Evolutionary conservation across 768 basidiomycete genomes (phyloP), one percentile per base, ranked within the genome.

Genomic region (Coprinopsis marcescibilis): DNA sequence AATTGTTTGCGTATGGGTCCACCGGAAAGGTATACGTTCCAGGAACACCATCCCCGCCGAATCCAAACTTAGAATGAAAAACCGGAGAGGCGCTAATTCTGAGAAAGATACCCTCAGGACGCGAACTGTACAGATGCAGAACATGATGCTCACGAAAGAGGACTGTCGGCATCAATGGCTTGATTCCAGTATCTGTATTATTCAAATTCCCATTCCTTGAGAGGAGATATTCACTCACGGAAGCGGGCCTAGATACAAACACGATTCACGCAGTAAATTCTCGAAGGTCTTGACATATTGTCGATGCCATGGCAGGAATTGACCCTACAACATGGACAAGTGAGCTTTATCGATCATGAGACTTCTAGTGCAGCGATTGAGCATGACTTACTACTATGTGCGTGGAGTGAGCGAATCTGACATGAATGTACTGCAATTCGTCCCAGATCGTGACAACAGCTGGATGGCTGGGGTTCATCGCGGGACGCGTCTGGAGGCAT

Each of bases 261-360:
- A 62, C 42, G 59, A 56, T 1, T 56, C 49, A n/a, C 59, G 46
- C 14, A 62, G 48, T 1, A 52, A 50, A 30, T 53, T 50, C 24
- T 59, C 56, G 37, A 57, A 62, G 12, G 55, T 35, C 11, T 51
- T 54, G 2, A 50, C 52, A 43, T 54, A 55, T 38, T 54, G 56
- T 10, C 59, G 50, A 32, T 62, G 61, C 59, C 59, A 62, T 4
- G 61, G 52, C 13, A 58, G 45, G 46, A 62, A 62, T 26, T 62
- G 56, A 3, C 61, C 58, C 57, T 61, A 21, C 7, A 19, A 14
- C 23, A 43, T 14, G 32, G 4, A 21, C 21, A 12, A 3, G 14
- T 5, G 4, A 11, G 14, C n/a, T 13, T 29, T 12, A 27, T 43
- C 19, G 17, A n/a, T 5, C 25, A 4, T 11, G 5, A 26, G 42